Conservation (phyloP, 2,329 filamentous ascomycete species). For the Nothophoma quercina region DNA sequence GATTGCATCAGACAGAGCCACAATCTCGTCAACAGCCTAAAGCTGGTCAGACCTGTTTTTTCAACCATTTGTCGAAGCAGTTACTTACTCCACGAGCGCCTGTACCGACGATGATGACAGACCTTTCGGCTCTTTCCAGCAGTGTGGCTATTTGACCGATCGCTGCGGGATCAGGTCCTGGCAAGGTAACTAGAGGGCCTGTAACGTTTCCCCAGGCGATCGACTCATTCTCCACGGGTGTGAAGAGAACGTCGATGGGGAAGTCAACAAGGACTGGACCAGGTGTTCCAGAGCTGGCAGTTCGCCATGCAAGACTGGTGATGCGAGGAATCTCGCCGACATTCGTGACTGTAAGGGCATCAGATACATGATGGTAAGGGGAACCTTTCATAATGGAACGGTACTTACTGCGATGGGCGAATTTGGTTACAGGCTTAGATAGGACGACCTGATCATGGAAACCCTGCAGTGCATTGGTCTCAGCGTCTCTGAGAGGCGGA, state of each 20-base stretch:
- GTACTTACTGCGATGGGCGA: slow-evolving; percentile 49
- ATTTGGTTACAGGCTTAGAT: slow-evolving; percentile 55
- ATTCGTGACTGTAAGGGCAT: slow-evolving; percentile 40
- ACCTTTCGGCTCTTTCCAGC: slow-evolving; percentile 47
- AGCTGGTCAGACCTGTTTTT: background rate
- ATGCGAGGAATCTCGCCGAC: slow-evolving; percentile 56
- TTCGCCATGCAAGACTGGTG: slow-evolving; percentile 53
- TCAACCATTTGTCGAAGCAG: too few species aligned
- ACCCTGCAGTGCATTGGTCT: slow-evolving; percentile 57
- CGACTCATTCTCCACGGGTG: slow-evolving; percentile 45
- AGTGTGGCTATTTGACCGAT: slow-evolving; percentile 44
- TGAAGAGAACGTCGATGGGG: slow-evolving; percentile 53
- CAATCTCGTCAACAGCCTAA: slow-evolving; percentile 41
- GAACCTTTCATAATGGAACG: too few species aligned
- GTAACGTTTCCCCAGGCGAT: slow-evolving; percentile 54
- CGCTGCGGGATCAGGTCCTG: slow-evolving; percentile 49
- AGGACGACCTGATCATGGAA: slow-evolving; percentile 57
- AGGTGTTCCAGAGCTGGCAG: slow-evolving; percentile 51
- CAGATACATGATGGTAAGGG: background rate
- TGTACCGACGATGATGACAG: slow-evolving; percentile 54
- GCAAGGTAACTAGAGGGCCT: slow-evolving; percentile 41
- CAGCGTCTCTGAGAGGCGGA: slow-evolving; percentile 54
- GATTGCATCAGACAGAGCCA: slow-evolving; percentile 45
- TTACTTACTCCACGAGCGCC: slow-evolving; percentile 34
- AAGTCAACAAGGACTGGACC: slow-evolving; percentile 52